Conservation (phyloP, 495 filamentous ascomycete genomes). For the Emericellopsis terricola region DNA sequence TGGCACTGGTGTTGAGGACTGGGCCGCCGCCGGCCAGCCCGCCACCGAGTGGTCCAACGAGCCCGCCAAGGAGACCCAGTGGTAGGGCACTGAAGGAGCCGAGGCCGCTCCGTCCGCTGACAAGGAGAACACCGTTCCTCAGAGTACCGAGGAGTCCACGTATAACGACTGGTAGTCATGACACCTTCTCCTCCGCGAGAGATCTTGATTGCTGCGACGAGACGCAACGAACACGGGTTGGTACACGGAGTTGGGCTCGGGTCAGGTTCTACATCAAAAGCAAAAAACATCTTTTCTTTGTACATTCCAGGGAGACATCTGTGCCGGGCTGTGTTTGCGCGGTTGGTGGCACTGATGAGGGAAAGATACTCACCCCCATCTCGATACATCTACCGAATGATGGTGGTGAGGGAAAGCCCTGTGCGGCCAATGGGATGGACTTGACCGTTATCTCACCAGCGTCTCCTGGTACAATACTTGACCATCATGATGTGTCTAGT, state of each 20-base stretch:
- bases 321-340: conserved; percentile 8
- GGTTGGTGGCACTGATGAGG: conserved; percentile 70
- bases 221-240: too few species aligned
- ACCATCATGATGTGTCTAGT: too few species aligned
- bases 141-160: too few species aligned
- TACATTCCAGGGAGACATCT: too few species aligned
- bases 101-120: neutral
- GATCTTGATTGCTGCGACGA: too few species aligned
- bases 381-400: conserved; percentile 29
- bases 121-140: conserved; percentile 8
- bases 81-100: conserved; percentile 32
- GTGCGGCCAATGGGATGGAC: conserved; percentile 41
- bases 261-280: neutral
- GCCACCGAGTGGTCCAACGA: conserved; percentile 54
- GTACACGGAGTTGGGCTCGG: too few species aligned
- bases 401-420: conserved; percentile 79
- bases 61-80: conserved; percentile 38
- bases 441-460: conserved; percentile 32
- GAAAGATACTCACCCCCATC: conserved; percentile 63
- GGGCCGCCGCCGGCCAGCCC: conserved; percentile 16
- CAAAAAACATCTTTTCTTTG: too few species aligned
- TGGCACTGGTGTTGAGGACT: conserved; percentile 16
- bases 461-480: too few species aligned
- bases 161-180: too few species aligned
- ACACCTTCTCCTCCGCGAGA: too few species aligned